phyloP scores from a whole-genome alignment of 768 basidiomycete species.

The Cubamyces lactineus region DNA sequence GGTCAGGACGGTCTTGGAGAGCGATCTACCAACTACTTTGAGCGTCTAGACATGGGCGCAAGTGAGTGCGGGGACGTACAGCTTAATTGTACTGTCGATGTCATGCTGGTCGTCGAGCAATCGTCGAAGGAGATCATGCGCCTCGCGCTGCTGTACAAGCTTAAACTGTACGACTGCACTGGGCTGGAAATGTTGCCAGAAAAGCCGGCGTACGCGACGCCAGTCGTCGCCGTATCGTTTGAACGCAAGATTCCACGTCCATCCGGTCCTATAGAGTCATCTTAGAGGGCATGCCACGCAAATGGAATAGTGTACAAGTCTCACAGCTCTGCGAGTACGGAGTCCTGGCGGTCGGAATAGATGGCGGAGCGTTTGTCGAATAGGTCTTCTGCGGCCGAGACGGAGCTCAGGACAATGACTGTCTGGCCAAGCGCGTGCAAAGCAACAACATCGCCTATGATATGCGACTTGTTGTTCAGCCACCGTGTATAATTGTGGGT shows the following conservation, averaged over 20 bases:
- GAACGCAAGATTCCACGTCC: slow-evolving; percentile 9
- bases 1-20: neutral
- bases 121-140: neutral
- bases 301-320: too few species aligned
- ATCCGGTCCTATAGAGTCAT: neutral
- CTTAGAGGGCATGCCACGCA: neutral
- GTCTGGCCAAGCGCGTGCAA: slow-evolving; percentile 21
- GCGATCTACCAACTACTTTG: neutral
- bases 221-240: slow-evolving; percentile 9
- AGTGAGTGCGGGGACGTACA: neutral
- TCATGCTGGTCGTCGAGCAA: neutral
- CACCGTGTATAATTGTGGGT: too few species aligned
- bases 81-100: neutral
- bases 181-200: slow-evolving; percentile 6
- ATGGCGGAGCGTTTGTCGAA: slow-evolving; percentile 32
- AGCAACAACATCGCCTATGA: slow-evolving; percentile 24
- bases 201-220: slow-evolving; percentile 10
- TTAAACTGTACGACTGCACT: neutral
- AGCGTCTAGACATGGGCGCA: neutral
- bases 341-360: slow-evolving; percentile 24
- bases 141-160: neutral
- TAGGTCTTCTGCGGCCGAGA: slow-evolving; percentile 26
- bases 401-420: slow-evolving; percentile 28
- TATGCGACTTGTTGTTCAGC: too few species aligned
- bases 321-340: neutral